phyloP scores from a whole-genome alignment of 1,284 basidiomycete species.

The Stygiomarasmius scandens region DNA sequence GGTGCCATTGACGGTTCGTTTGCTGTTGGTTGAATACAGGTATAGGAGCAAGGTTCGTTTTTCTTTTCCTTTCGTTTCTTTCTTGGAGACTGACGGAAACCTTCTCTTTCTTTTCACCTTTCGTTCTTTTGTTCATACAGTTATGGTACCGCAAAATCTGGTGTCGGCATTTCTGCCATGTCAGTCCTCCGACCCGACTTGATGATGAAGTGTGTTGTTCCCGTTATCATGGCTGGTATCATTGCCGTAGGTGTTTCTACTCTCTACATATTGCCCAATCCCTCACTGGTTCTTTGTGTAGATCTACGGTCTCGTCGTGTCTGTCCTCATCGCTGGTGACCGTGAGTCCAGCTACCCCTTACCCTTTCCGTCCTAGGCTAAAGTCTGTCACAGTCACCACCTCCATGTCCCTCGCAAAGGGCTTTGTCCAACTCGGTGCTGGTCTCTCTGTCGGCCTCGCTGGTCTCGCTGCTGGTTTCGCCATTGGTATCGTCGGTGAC shows the following conservation, averaged over 20 bases:
- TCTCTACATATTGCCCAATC: constrained; percentile 3
- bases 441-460: constrained; percentile 68
- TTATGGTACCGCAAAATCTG: constrained; percentile 97
- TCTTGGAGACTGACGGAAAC: constrained; percentile 14
- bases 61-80: constrained; percentile 13
- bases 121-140: constrained; percentile 35
- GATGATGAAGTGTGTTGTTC: constrained; percentile 95
- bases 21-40: constrained; percentile 38
- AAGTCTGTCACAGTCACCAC: constrained; percentile 42
- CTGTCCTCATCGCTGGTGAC: constrained; percentile 81
- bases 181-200: constrained; percentile 93
- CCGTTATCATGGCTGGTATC: constrained; percentile 99
- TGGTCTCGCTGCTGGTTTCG: constrained; percentile 4
- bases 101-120: not conserved
- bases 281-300: constrained; percentile 20
- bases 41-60: constrained; percentile 71
- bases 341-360: constrained; percentile 48
- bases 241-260: constrained; percentile 72
- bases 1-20: constrained; percentile 2
- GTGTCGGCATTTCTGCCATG: constrained; percentile 99
- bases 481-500: not conserved
- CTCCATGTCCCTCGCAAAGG: constrained; percentile 73
- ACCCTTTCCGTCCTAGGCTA: not conserved
- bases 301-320: constrained; percentile 92
- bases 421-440: constrained; percentile 89